Base-by-base conservation (phyloP, 2,329 filamentous ascomycete genomes). In the Pestalotiopsis sp. region DNA sequence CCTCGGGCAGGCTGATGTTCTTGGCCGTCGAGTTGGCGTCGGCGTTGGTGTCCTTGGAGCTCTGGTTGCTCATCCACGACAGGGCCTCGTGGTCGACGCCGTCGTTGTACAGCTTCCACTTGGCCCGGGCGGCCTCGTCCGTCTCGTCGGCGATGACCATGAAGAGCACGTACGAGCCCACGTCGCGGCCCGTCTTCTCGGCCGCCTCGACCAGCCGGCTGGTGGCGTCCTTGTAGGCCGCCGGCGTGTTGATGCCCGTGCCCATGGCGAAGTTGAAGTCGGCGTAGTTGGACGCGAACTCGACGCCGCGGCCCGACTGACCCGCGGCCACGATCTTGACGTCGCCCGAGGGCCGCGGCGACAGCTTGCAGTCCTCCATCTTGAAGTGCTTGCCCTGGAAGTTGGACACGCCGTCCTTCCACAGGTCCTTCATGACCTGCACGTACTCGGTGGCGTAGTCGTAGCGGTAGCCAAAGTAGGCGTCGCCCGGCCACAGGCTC, bases 361-460 rank as follows among this genome's bases (percentile, higher is more conserved):
- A 76, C 66, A 79, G 73, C 69, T 76, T 78, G 72, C 77, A 78
- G 70, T 79, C 77, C 1, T 75, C 75, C 77, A 79, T 79, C 14
- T 70, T 71, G 71, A 79, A 79, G 64, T 79, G 72, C 61, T 77
- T 75, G 3, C 77, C 77, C 70, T 78, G 76, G 68, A 79, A 75
- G 61, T 78, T 74, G 11, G 75, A 77, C 11, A 76, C 74, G 4
- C 77, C 77, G 17, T 73, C 70, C 6, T 72, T 68, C 77, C 77
- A 79, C 4, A 79, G 73, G 9, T 79, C 76, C 68, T 77, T 77
- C 75, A 79, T 77, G 7, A 78, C 73, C 63, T 74, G 69, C 6
- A 79, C 76, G 66, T 79, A 78, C 64, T 79, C 76, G 11, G 75
- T 77, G 1, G 77, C 77, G 61, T 79, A 79, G 61, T 78, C 75